Base-by-base conservation (phyloP, 1,284 basidiomycete genomes). In the Cystobasidium pallidum region DNA sequence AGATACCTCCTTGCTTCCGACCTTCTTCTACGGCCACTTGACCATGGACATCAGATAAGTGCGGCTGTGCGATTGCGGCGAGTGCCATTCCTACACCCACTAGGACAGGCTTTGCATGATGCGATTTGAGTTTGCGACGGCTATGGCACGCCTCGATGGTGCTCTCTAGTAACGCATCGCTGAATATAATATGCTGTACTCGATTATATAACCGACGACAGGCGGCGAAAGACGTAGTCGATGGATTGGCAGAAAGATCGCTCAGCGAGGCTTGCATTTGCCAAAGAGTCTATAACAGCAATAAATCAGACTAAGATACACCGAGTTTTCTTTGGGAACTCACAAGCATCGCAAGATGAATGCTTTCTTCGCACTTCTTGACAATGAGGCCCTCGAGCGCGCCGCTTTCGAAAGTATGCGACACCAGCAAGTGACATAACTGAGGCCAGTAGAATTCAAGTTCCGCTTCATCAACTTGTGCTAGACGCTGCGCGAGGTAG, bases 131-230 rank as follows among this genome's bases (percentile, higher is more conserved):
- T 30, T 65, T 65, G 28, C 43, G 54, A 24, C 52, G 47, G 28
- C 24, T 43, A 17, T 59, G n/a, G 32, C 41, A 58, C 17, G 47
- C 67, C 21, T 63, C 45, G 30, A 41, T 28, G 55, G 24, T 70
- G 41, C 43, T 72, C 13, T 88, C 86, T 34, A 87, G 83, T 8
- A 91, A 88, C 30, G 90, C 85, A 81, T 98, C 92, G 73, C 90
- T 88, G 81, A 97, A 99, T 78, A 99, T 94, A 80, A 98, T 94
- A 83, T 94, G 90, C 82, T 99, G 95, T 80, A 94, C 96, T 80
- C 88, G 87, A 80, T 94, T 92, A 75, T 97, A 85, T 61, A 94
- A 88, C 73, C 96, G 87, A 81, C 94, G 92, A 82, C 96, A 99
- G 75, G 96, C 90, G 72, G 87, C 83, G 82, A 99, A 98, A 0